These are phyloP conservation scores for Santalum album DNA, from an alignment of 164 flowering plant species.

Conservation along the genomic window DNA sequence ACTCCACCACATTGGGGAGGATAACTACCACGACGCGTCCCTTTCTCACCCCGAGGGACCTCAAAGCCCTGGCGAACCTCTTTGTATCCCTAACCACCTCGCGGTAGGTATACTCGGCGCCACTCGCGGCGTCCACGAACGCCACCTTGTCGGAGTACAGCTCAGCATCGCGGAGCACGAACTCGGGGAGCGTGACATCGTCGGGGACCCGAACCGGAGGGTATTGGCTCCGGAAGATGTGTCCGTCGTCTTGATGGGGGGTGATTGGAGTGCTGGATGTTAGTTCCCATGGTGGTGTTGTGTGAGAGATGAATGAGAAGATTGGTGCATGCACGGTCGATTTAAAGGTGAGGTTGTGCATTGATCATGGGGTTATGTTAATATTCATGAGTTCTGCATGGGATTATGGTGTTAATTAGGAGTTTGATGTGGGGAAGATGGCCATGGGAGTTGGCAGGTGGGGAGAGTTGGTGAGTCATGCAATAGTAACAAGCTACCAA, in stretches of 20 bases:
- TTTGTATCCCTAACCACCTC: slow-evolving; percentile 47
- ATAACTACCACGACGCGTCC: slow-evolving; percentile 74
- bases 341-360: slow-evolving; percentile 1
- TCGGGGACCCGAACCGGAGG: slow-evolving; percentile 63
- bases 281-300: slow-evolving; percentile 15
- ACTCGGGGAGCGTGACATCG: slow-evolving; percentile 69
- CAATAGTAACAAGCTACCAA: background rate
- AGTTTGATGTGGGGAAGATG: background rate
- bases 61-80: slow-evolving; percentile 72
- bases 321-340: too few species aligned
- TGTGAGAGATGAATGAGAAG: background rate
- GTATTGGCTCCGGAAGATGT: slow-evolving; percentile 56
- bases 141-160: slow-evolving; percentile 68
- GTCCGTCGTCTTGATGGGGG: slow-evolving; percentile 25
- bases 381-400: slow-evolving; percentile 11
- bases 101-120: slow-evolving; percentile 52
- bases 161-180: slow-evolving; percentile 69
- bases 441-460: background rate
- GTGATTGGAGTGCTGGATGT: background rate
- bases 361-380: background rate
- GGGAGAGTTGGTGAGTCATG: background rate
- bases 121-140: slow-evolving; percentile 63
- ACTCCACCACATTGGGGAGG: slow-evolving; percentile 85
- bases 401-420: background rate
- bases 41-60: slow-evolving; percentile 68